Percentiles rank a stretch among this genome's conserved stretches.
phyloP scores from a whole-genome alignment of 306 rosid species.

The Medicago lupulina region DNA sequence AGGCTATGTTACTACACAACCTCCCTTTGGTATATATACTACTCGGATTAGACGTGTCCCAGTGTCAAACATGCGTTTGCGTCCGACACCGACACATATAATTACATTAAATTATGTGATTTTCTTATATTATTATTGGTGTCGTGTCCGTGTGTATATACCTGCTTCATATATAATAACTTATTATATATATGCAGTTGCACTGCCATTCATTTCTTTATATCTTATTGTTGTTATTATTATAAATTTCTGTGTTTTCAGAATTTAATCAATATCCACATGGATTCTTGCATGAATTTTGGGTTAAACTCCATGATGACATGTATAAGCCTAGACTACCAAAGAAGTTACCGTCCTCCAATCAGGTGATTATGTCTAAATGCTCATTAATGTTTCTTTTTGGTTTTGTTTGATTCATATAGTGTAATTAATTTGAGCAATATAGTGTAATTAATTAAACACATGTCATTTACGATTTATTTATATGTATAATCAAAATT shows the following conservation, averaged over 20 bases:
- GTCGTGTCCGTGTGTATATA: too few relatives aligned
- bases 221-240: too few relatives aligned
- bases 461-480: neutral
- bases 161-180: too few relatives aligned
- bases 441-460: neutral
- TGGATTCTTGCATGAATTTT: constrained; percentile 11
- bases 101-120: too few relatives aligned
- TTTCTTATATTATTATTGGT: too few relatives aligned
- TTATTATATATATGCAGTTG: too few relatives aligned
- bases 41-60: too few relatives aligned
- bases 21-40: constrained; percentile 1
- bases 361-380: constrained; percentile 14
- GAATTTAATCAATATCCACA: neutral
- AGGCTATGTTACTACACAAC: neutral
- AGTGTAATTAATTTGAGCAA: neutral
- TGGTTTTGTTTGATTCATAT: neutral
- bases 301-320: neutral
- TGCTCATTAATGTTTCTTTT: neutral
- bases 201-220: too few relatives aligned
- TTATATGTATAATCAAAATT: neutral
- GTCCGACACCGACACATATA: too few relatives aligned
- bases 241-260: neutral
- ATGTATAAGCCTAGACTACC: neutral
- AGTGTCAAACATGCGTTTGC: too few relatives aligned
- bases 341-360: neutral